A percentile compares a stretch with the other conserved stretches of the same genome.
Conservation (phyloP, 139 green algal species). For the Ulvella scutata region DNA sequence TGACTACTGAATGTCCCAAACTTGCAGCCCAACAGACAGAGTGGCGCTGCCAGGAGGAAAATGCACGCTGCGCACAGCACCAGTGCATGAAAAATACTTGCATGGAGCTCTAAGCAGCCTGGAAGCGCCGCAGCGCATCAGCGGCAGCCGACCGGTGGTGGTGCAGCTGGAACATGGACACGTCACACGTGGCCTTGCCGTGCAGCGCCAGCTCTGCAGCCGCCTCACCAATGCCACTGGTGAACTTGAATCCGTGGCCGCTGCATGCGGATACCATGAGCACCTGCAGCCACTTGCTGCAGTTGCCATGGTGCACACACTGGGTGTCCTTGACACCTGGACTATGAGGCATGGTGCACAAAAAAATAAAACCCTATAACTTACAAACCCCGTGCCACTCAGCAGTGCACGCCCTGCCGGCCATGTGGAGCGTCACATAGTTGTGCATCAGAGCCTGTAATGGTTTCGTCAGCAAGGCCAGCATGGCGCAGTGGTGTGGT, state of each 20-base stretch:
- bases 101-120: too few relatives aligned
- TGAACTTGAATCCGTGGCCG: slow-evolving; percentile 77
- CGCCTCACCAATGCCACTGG: slow-evolving; percentile 24
- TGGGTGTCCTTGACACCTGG: neutral
- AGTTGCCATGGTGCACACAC: neutral
- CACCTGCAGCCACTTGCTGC: slow-evolving; percentile 28
- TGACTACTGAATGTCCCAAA: slow-evolving; percentile 7
- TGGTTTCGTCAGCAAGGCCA: too few relatives aligned
- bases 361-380: neutral
- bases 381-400: neutral
- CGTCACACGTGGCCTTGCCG: slow-evolving; percentile 13
- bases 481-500: too few relatives aligned
- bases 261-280: slow-evolving; percentile 50
- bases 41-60: neutral
- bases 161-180: slow-evolving; percentile 1
- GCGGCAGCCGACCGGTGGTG: neutral
- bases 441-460: neutral
- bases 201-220: slow-evolving; percentile 25
- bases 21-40: neutral
- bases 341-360: neutral
- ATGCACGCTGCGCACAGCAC: neutral
- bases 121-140: slow-evolving; percentile 11
- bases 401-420: neutral
- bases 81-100: too few relatives aligned
- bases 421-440: neutral